Evolutionary conservation across 345 rosid genomes (phyloP).

Genomic region (Pistacia atlantica): DNA sequence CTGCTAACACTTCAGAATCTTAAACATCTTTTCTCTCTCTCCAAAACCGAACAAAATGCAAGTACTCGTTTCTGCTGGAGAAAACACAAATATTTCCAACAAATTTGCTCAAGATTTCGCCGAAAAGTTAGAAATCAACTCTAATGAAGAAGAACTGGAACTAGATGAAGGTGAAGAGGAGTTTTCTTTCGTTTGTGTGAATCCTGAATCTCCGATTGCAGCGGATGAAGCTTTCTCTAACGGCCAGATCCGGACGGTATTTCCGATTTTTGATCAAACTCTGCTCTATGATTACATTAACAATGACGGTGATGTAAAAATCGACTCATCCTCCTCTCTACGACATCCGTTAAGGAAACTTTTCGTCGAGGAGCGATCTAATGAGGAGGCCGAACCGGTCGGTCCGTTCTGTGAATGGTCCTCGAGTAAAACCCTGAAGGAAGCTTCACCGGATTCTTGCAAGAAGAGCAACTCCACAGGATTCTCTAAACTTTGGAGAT

Average conservation of each 20-base stretch:
- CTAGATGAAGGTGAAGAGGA: constrained; percentile 36
- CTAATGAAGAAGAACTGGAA: not conserved
- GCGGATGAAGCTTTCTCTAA: constrained; percentile 52
- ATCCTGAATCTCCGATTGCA: constrained; percentile 40
- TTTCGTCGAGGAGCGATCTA: constrained; percentile 36
- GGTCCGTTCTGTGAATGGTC: constrained; percentile 47
- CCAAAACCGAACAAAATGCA: too few relatives aligned
- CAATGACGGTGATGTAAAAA: constrained; percentile 13
- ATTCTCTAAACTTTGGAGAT: constrained; percentile 52
- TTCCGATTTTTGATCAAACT: constrained; percentile 44
- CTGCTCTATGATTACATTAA: constrained; percentile 22
- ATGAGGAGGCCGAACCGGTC: constrained; percentile 22
- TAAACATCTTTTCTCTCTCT: not conserved
- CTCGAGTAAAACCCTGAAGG: constrained; percentile 32
- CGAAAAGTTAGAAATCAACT: constrained; percentile 18
- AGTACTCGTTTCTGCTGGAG: too few relatives aligned
- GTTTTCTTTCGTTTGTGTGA: constrained; percentile 47
- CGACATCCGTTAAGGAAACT: constrained; percentile 42
- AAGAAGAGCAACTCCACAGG: constrained; percentile 69
- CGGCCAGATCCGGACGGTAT: constrained; percentile 59
- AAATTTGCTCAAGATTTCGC: constrained; percentile 26
- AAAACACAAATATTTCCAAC: constrained; percentile 2
- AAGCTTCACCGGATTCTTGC: constrained; percentile 49
- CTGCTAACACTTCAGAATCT: not conserved
- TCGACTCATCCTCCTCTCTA: not conserved